Conservation (phyloP, 495 filamentous ascomycete species). For the Penicillium samsonianum region DNA sequence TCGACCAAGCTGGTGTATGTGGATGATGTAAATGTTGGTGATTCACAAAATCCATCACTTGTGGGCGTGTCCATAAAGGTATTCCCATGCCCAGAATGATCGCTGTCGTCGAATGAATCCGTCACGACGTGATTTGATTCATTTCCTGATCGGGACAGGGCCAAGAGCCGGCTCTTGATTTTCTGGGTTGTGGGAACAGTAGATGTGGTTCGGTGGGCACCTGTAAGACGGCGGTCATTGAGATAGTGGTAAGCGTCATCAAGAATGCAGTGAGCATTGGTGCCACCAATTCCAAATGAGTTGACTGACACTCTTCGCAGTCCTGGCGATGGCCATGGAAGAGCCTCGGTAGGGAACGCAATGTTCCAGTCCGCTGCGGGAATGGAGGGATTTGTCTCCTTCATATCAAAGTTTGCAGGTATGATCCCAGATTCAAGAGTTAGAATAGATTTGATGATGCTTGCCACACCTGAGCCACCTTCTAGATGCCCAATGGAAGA, state of each 20-base stretch:
- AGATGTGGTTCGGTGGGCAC: constrained; percentile 13
- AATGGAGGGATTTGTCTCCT: constrained; percentile 37
- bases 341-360: constrained; percentile 19
- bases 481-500: constrained; percentile 50
- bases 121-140: not conserved
- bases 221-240: constrained; percentile 12
- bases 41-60: constrained; percentile 12
- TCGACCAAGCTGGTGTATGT: constrained; percentile 9
- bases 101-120: constrained; percentile 15
- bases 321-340: constrained; percentile 20
- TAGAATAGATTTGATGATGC: constrained; percentile 43
- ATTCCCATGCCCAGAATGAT: constrained; percentile 5
- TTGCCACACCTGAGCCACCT: constrained; percentile 46
- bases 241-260: constrained; percentile 41
- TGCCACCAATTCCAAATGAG: constrained; percentile 65
- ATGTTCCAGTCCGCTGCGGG: constrained; percentile 19
- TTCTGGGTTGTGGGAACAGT: constrained; percentile 3
- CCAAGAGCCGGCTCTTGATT: not conserved
- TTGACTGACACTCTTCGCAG: constrained; percentile 55
- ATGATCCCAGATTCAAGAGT: constrained; percentile 44
- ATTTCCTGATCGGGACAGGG: not conserved
- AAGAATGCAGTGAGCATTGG: constrained; percentile 62
- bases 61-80: constrained; percentile 16
- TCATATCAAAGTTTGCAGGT: constrained; percentile 36
- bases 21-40: not conserved